phyloP scores from a whole-genome alignment of 345 rosid genomes.

The Linum trigynum region DNA sequence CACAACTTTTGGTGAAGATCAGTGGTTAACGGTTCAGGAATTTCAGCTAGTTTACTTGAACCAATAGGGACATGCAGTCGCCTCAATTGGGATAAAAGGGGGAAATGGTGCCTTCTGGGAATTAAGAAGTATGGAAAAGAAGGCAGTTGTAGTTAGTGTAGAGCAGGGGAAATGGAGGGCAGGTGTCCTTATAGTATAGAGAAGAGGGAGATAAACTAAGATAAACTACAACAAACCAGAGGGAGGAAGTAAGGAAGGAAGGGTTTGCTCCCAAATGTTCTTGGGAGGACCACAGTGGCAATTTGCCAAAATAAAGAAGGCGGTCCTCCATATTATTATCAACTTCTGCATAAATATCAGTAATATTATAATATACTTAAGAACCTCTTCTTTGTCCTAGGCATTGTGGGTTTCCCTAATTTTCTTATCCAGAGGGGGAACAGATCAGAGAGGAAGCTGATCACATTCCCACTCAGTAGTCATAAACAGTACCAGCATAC shows the following conservation, averaged over 20 bases:
- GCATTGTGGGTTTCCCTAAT: slow-evolving; percentile 24
- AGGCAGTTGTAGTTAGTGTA: no score
- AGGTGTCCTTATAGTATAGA: no score
- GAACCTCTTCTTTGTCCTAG: background rate
- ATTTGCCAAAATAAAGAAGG: background rate
- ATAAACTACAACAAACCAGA: background rate
- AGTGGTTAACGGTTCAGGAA: background rate
- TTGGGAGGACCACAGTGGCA: background rate
- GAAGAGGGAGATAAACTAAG: background rate
- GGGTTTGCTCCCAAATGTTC: background rate
- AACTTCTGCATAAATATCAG: background rate
- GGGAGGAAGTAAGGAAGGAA: background rate
- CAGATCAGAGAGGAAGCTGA: slow-evolving; percentile 19
- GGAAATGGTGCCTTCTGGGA: background rate
- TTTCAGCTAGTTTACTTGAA: no score
- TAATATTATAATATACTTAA: background rate
- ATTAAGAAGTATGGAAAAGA: no score
- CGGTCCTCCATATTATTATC: background rate
- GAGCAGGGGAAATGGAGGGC: no score
- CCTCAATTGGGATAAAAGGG: background rate
- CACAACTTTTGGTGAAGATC: background rate
- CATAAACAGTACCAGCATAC: background rate
- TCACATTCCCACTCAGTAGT: slow-evolving; percentile 21
- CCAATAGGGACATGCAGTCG: background rate
- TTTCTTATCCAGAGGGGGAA: slow-evolving; percentile 20